These are phyloP conservation scores for Corylus americana DNA, from an alignment of 306 rosid species.

Conservation along the genomic window DNA sequence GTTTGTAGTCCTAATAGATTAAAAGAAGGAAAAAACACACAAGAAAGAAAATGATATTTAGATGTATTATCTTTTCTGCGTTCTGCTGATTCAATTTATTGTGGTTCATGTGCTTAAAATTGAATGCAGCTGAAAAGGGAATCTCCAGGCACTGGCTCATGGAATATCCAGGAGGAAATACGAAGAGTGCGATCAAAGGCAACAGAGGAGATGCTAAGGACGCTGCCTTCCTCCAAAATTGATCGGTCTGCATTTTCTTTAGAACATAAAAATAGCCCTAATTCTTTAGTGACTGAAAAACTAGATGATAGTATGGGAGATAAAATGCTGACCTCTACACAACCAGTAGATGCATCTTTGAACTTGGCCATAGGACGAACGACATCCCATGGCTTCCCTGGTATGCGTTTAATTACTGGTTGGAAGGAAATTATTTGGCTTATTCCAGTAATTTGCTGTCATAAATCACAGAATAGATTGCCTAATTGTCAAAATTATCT, in stretches of 20 bases:
- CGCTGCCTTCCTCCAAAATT: conserved; percentile 67
- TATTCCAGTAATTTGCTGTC: conserved; percentile 20
- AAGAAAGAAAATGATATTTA: not conserved
- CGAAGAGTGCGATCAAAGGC: conserved; percentile 90
- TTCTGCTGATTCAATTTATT: not conserved
- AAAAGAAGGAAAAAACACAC: not conserved
- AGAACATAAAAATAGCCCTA: conserved; percentile 46
- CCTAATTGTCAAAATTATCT: conserved; percentile 16
- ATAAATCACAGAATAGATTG: not conserved
- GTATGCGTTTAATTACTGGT: conserved; percentile 38
- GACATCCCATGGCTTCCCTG: conserved; percentile 31
- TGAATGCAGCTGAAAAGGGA: conserved; percentile 72
- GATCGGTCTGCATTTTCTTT: conserved; percentile 58
- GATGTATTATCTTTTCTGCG: not conserved
- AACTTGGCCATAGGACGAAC: conserved; percentile 33
- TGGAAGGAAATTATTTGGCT: conserved; percentile 21
- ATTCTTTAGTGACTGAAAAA: conserved; percentile 41
- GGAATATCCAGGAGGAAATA: conserved; percentile 98
- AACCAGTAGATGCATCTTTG: conserved; percentile 37
- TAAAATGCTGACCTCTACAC: conserved; percentile 33
- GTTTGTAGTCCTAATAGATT: not conserved
- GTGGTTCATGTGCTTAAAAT: conserved; percentile 14
- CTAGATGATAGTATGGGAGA: conserved; percentile 38
- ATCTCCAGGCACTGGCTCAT: conserved; percentile 66
- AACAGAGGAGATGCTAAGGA: conserved; percentile 86